These are phyloP conservation scores for Emergomyces orientalis DNA, from an alignment of 2,329 filamentous ascomycete species.

Conservation along the genomic window DNA sequence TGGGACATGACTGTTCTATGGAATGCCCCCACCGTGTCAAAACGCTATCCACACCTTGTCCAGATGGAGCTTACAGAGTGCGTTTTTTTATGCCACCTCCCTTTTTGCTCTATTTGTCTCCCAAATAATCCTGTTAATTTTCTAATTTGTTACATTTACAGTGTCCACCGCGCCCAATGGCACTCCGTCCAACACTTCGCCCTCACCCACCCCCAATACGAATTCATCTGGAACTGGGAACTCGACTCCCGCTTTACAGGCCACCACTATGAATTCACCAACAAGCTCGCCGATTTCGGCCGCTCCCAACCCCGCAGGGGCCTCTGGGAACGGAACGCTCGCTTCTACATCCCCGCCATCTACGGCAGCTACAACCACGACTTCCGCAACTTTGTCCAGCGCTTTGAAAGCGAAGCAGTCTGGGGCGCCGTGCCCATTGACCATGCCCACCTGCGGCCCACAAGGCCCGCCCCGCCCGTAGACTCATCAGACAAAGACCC, in stretches of 20 bases:
- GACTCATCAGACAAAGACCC: constrained; percentile 49
- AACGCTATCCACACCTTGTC: constrained; percentile 26
- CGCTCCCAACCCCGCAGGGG: constrained; percentile 48
- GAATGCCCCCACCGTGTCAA: constrained; percentile 50
- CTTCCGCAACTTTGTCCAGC: constrained; percentile 15
- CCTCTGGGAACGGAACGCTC: constrained; percentile 50
- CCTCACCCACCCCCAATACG: constrained; percentile 66
- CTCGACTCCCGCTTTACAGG: constrained; percentile 71
- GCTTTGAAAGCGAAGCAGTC: constrained; percentile 46
- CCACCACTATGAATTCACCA: constrained; percentile 70
- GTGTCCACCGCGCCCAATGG: constrained; percentile 56
- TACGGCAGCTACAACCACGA: constrained; percentile 40
- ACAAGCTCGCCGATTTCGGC: constrained; percentile 50
- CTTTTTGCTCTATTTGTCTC: not conserved
- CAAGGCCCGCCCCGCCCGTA: constrained; percentile 55
- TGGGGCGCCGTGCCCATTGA: constrained; percentile 58
- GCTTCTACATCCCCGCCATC: constrained; percentile 46
- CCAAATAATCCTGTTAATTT: constrained; percentile 19
- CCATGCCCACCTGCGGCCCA: constrained; percentile 46
- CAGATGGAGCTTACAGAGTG: constrained; percentile 41
- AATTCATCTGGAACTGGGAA: constrained; percentile 82
- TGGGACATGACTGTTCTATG: constrained; percentile 62
- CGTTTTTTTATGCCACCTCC: constrained; percentile 28
- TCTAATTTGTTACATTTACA: constrained; percentile 21
- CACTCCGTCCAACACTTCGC: constrained; percentile 67